Base-by-base conservation (phyloP, 257 asterid species). In the Solanum commersonii region DNA sequence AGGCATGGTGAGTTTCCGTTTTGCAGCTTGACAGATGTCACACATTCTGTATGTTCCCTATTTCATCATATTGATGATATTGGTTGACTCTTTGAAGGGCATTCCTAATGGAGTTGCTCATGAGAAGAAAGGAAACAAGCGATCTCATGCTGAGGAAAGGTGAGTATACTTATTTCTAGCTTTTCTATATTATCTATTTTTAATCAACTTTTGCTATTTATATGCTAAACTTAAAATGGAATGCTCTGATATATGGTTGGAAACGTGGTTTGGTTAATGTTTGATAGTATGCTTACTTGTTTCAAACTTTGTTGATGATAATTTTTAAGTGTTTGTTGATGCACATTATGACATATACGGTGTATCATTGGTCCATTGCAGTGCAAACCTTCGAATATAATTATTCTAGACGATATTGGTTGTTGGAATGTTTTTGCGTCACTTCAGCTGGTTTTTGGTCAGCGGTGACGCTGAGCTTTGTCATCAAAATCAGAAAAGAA, bases 91-190 rank as follows among this genome's bases (percentile, higher is more conserved):
- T 79, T 65, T 95, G 93, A 89, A 97, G 99, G 96, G 94, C 78
- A 90, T 95, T 85, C 90, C 95, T 22, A 96, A 94, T 91, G 98
- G 98, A 33, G 94, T 88, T 89, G 91, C 93, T 90, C 92, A 91
- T 85, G 98, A 92, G 89, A 96, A 93, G 93, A 93, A 97, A 68
- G 98, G 98, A 84, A 94, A 92, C 90, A 97, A 97, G 90, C 92
- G 99, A 74, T 15, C 94, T 87, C 96, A 89, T 81, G 38, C 91
- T 79, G 98, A 96, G 87, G 98, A 97, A 91, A 97, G 99, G 99
- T 97, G 87, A 72, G 90, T 67, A 59, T 70, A 85, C 78, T 72
- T 79, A 42, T 79, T 59, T 59, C 25, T 25, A 79, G 38, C 38
- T 44, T 79, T 25, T 79, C 25, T 79, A 79, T 59, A 59, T 59